These are phyloP conservation scores for Suhomyces taliae DNA, from an alignment of 1,139 yeast genomes.

Conservation along the genomic window DNA sequence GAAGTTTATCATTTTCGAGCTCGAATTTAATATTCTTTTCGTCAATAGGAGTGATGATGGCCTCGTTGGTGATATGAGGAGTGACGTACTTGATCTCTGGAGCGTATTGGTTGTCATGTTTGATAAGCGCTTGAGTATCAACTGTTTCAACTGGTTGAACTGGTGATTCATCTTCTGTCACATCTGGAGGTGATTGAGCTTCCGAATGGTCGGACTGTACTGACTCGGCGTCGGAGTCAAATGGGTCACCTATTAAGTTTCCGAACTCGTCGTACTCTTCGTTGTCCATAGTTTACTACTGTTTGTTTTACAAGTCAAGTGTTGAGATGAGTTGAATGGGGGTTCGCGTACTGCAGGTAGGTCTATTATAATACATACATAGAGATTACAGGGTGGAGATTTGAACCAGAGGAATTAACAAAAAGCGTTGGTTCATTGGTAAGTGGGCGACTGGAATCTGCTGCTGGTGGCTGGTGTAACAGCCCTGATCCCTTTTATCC, in stretches of 20 bases:
- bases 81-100: slow-evolving; percentile 6
- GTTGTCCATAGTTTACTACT: slow-evolving; percentile 23
- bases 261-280: slow-evolving; percentile 85
- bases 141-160: no score
- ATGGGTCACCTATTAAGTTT: slow-evolving; percentile 59
- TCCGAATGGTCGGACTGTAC: neutral
- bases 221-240: slow-evolving; percentile 45
- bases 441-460: no score
- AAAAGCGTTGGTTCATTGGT: no score
- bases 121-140: slow-evolving; percentile 4
- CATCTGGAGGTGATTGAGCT: no score
- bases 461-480: no score
- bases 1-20: slow-evolving; percentile 35
- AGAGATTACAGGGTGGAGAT: neutral
- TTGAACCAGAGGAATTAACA: no score
- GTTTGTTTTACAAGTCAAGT: neutral
- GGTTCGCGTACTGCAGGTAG: slow-evolving; percentile 6
- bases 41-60: slow-evolving; percentile 61
- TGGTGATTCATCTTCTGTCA: no score
- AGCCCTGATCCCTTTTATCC: no score
- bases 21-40: slow-evolving; percentile 51
- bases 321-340: slow-evolving; percentile 1
- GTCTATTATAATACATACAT: slow-evolving; percentile 6
- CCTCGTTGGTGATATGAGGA: slow-evolving; percentile 40
- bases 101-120: neutral